Evolutionary conservation across 169 alveolate species (phyloP).

Genomic region (Cryptosporidium ubiquitum): DNA sequence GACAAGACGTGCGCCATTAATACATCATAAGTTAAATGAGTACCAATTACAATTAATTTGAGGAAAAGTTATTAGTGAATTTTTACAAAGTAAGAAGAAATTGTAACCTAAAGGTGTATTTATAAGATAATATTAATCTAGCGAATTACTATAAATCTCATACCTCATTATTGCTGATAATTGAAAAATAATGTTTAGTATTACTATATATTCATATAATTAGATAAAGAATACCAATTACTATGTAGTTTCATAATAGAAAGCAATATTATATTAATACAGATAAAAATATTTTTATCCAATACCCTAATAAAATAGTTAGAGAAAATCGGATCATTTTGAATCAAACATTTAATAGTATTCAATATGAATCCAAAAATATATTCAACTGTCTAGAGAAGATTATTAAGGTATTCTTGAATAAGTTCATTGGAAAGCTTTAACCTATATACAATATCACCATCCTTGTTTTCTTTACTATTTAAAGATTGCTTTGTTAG

Average conservation of each 20-base stretch:
- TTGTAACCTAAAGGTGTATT: no score
- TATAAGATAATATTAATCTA: no score
- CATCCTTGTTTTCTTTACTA: neutral
- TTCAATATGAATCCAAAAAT: neutral
- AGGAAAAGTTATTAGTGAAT: neutral
- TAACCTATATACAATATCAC: neutral
- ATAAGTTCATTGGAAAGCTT: slow-evolving; percentile 20
- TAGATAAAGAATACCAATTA: neutral
- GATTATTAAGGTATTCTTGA: slow-evolving; percentile 1
- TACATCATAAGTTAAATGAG: neutral
- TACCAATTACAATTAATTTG: neutral
- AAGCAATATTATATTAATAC: neutral
- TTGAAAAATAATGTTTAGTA: neutral
- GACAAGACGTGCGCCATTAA: neutral
- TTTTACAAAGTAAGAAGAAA: neutral
- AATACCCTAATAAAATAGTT: neutral
- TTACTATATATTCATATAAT: no score
- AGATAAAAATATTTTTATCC: neutral
- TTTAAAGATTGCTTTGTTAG: neutral
- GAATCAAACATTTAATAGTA: neutral
- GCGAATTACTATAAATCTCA: neutral
- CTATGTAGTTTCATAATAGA: neutral
- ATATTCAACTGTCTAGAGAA: neutral
- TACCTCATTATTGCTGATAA: no score
- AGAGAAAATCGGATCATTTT: neutral